Evolutionary conservation across 1,284 basidiomycete genomes (phyloP).

Genomic region (Heterobasidion irregulare): DNA sequence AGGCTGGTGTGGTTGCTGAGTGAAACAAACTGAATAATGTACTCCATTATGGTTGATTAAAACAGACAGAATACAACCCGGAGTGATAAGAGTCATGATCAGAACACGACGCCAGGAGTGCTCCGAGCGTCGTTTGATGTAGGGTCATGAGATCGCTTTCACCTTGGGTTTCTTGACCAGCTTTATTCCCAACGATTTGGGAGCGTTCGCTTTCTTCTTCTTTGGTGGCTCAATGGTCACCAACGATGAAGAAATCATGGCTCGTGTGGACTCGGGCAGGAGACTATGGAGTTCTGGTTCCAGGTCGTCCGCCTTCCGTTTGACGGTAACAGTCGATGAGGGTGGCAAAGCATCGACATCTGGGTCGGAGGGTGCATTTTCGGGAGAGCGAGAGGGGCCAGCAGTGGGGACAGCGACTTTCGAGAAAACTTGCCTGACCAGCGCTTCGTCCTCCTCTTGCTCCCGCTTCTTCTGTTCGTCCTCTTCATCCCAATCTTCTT

Average conservation of each 20-base stretch:
- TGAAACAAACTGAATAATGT: too few relatives aligned
- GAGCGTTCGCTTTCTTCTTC: constrained; percentile 56
- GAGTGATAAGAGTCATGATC: too few relatives aligned
- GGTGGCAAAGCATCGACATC: constrained; percentile 13
- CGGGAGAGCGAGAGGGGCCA: constrained; percentile 16
- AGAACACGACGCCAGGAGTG: too few relatives aligned
- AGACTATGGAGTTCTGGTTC: constrained; percentile 69
- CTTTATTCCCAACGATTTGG: constrained; percentile 67
- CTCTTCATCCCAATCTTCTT: constrained; percentile 66
- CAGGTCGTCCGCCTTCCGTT: constrained; percentile 67
- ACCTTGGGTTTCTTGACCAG: constrained; percentile 46
- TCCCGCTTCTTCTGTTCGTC: constrained; percentile 55
- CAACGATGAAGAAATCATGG: constrained; percentile 48
- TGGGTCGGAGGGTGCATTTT: neutral
- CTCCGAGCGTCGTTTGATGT: too few relatives aligned
- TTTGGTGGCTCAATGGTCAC: constrained; percentile 35
- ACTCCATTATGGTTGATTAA: too few relatives aligned
- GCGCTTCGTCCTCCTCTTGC: constrained; percentile 88
- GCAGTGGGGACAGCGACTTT: constrained; percentile 46
- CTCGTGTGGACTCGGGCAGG: constrained; percentile 64
- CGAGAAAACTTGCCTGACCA: constrained; percentile 82
- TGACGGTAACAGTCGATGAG: constrained; percentile 50
- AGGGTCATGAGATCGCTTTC: neutral
- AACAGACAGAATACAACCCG: too few relatives aligned
- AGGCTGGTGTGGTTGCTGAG: too few relatives aligned